Evolutionary conservation across 257 asterid species (phyloP).

Genomic region (Leptodermis oblonga): DNA sequence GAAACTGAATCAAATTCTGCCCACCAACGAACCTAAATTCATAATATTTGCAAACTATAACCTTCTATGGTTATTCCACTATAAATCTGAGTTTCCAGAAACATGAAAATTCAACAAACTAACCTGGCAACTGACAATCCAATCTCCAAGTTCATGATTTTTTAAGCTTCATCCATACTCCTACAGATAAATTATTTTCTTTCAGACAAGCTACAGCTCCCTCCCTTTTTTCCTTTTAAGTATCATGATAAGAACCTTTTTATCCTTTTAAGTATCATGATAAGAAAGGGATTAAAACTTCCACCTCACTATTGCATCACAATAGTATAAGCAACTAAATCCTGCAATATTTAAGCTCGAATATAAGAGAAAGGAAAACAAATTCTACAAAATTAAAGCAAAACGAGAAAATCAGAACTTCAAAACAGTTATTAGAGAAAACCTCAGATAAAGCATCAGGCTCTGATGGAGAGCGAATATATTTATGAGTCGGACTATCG

Average conservation of each 20-base stretch:
- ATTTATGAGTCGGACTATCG: constrained; percentile 53
- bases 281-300: background rate
- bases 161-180: background rate
- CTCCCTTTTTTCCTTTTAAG: too few relatives aligned
- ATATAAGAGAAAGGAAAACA: background rate
- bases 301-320: background rate
- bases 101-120: background rate
- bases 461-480: constrained; percentile 48
- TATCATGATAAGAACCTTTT: too few relatives aligned
- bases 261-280: too few relatives aligned
- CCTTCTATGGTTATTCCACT: too few relatives aligned
- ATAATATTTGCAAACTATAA: too few relatives aligned
- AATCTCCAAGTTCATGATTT: background rate
- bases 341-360: background rate
- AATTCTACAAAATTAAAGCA: background rate
- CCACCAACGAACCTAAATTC: too few relatives aligned
- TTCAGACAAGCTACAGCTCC: background rate
- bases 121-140: background rate
- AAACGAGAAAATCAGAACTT: background rate
- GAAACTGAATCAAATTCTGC: too few relatives aligned
- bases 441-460: constrained; percentile 38
- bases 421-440: background rate
- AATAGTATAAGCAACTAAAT: background rate
- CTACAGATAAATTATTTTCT: background rate
- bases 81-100: too few relatives aligned